These are phyloP conservation scores for Herpotrichia juniperi DNA, from an alignment of 2,329 filamentous ascomycete species.

Conservation along the genomic window DNA sequence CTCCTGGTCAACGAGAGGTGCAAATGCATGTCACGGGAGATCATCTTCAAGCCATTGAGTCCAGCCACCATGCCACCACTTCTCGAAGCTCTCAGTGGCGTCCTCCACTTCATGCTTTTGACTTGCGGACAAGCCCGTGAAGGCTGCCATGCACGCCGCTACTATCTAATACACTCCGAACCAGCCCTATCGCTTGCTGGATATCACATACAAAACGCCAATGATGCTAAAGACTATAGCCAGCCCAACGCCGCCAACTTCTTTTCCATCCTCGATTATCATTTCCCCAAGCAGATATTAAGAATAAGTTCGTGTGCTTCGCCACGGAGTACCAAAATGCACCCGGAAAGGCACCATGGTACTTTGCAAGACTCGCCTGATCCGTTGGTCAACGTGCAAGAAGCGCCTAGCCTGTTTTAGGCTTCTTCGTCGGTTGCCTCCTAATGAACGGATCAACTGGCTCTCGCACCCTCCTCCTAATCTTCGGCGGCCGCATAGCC, in stretches of 20 bases:
- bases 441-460: constrained; percentile 35
- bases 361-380: too few species aligned
- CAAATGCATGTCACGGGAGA: not conserved
- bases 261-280: too few species aligned
- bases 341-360: too few species aligned
- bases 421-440: constrained; percentile 31
- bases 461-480: constrained; percentile 33
- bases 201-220: not conserved
- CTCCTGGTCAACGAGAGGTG: not conserved
- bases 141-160: not conserved
- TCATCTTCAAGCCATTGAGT: not conserved
- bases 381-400: not conserved
- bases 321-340: too few species aligned
- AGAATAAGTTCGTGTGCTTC: too few species aligned
- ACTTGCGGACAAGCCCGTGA: not conserved
- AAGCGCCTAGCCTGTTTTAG: constrained; percentile 10
- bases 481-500: constrained; percentile 28
- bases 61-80: not conserved
- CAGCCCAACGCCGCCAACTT: not conserved
- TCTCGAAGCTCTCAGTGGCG: not conserved
- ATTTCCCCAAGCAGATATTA: too few species aligned
- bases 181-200: not conserved
- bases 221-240: not conserved
- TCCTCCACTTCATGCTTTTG: not conserved
- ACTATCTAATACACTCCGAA: not conserved